Evolutionary conservation across 371 early-diverging fungal species (phyloP), one percentile per base, ranked within the genome.

Genomic region (Actinomucor elegans): DNA sequence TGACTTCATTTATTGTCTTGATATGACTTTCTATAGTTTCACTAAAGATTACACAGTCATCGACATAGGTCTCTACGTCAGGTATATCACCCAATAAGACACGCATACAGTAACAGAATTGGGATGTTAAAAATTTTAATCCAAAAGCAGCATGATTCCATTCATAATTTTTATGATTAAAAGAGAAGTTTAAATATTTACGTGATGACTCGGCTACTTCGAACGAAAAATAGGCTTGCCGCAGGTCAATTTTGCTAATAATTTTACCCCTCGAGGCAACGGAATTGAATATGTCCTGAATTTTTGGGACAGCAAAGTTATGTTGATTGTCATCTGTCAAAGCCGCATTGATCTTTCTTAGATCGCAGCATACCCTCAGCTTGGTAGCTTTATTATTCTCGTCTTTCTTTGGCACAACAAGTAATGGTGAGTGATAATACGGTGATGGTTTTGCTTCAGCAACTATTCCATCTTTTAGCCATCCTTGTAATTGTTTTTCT

Each of bases 1-100:
- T 54, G 21, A 51, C 59, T 51, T n/a, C 24, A 5, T 45, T 54
- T 15, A 48, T 40, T 29, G 36, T 37, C 11, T 36, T 10, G 0
- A 29, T 27, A 17, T 37, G 0, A 2, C 15, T 40, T 1, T 20
- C 17, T n/a, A n/a, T n/a, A n/a, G n/a, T n/a, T 37, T 38, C 3
- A 15, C 17, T 38, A 18, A 37, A 28, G 8, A 27, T n/a, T 1
- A 41, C 31, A 23, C 42, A 42, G 23, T 51, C 41, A 14, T 41
- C 29, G 4, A 41, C 52, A 8, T 41, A 31, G 1, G 21, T 51
- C 15, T 41, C 23, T n/a, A 41, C 52, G 1, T 29, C 28, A 10
- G 31, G 14, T 10, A 51, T 24, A n/a, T 17, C 33, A 27, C 32
- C 24, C 4, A 51, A 32, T 21, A 51, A 8, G 7, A 51, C 11